Evolutionary conservation across 768 basidiomycete genomes (phyloP), one percentile per base, ranked within the genome.

Genomic region (Amanita brunnescens): DNA sequence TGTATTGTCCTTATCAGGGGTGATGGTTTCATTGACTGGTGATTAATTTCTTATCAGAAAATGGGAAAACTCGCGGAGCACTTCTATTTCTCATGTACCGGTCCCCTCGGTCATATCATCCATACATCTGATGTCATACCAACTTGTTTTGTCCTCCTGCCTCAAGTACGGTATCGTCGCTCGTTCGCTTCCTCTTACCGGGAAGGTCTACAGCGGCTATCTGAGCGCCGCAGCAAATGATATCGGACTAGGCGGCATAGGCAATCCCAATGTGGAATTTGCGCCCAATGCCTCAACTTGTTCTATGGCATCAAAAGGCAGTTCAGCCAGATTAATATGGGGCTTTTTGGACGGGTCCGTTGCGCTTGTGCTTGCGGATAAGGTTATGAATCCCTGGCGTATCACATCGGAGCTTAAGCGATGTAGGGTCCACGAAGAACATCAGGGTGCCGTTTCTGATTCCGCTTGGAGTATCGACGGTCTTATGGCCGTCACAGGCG

Each of bases 201-300:
- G 86, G 42, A 84, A 79, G 58, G 68, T 89, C 45, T 66, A 88
- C 6, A 73, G 80, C 24, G 89, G 88, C 0, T 87, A 75, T 57
- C 70, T 91, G 23, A 53, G 44, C 18, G 34, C 52, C 7, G 80
- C 79, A 2, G 81, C 80, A 5, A 70, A 75, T 8, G 74, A 77
- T 9, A 68, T 74, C 35, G 83, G 81, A 5, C 56, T 80, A 14
- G 81, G 83, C 2, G 49, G 30, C 30, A 74, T 80, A 47, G 84
- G 83, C 3, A 88, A 89, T 57, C 86, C 85, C 3, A 87, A 88
- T 57, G 76, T 77, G 10, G 85, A 89, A 58, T 84, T 89, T 54
- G 73, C 77, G 1, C 85, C 86, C 2, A 73, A 87, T 47, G 73
- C 88, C 9, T 78, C 82, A 12, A 62, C 72, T 0, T 84, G 82